Evolutionary conservation across 192 early-diverging fungal genomes (phyloP), one percentile per base, ranked within the genome.

Genomic region (Phlyctochytrium bullatum): DNA sequence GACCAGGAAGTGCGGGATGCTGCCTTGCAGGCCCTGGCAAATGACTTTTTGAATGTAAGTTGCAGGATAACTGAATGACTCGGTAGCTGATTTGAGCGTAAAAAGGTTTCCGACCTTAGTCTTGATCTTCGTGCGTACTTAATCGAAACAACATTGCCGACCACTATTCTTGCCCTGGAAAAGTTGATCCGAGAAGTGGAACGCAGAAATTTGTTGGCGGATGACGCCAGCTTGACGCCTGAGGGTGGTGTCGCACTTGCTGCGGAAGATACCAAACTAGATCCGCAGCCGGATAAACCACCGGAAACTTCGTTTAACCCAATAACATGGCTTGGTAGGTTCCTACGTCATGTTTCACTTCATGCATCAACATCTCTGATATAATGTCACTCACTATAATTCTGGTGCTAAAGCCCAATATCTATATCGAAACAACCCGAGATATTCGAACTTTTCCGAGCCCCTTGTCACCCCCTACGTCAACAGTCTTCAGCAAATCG

Each of bases 401-500:
- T n/a, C n/a, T n/a, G n/a, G n/a, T n/a, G n/a, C n/a, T n/a, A 32
- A n/a, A 86, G 85, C 80, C n/a, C 85, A 86, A 68, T 79, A 71
- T 63, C 56, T 86, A 6, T 84, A 80, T 65, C 65, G 85, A 34
- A 84, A 84, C 69, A 84, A 84, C 62, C 82, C 85, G 23, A 69
- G 75, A 28, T 80, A 81, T 65, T 64, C 77, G 50, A 81, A 81
- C 52, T 69, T 69, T 34, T 10, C 76, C 16, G 65, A 69, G 36
- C 29, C 70, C 23, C 68, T 59, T 0, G 59, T 73, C 6, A 68
- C 70, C 1, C 71, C 78, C 1, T 86, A 86, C 58, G 34, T 70
- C 31, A 61, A 74, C 34, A 61, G 66, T 40, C 29, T 86, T 35
- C 53, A 40, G n/a, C 25, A 67, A 24, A 76, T 78, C 29, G 59